Evolutionary conservation across 1,139 yeast genomes (phyloP).

Genomic region (Blastobotrys malaysiensis): DNA sequence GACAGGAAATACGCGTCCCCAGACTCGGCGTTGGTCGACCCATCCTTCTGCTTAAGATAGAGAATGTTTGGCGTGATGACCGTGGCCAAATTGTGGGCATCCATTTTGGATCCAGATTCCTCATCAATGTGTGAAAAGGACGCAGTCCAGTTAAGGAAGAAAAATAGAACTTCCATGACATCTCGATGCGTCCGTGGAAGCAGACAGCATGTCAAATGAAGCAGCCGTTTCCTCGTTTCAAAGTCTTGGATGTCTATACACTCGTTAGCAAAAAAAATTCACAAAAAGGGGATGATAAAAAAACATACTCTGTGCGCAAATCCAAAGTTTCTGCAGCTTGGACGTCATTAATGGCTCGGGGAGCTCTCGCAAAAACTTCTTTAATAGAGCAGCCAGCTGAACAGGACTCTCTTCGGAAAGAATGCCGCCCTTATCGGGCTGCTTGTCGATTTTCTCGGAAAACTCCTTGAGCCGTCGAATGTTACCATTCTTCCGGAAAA

Average conservation of each 20-base stretch:
- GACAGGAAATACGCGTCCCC: constrained; percentile 85
- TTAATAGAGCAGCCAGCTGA: constrained; percentile 88
- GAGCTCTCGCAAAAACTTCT: constrained; percentile 84
- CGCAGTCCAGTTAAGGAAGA: constrained; percentile 92
- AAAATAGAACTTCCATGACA: constrained; percentile 76
- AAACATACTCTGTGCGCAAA: constrained; percentile 52
- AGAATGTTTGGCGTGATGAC: constrained; percentile 92
- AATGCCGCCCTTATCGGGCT: constrained; percentile 69
- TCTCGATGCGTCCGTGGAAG: constrained; percentile 81
- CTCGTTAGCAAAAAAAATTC: constrained; percentile 1
- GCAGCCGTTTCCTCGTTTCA: constrained; percentile 47
- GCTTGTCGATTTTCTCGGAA: constrained; percentile 66
- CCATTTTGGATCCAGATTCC: constrained; percentile 85
- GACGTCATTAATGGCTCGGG: constrained; percentile 88
- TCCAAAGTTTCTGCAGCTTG: constrained; percentile 73
- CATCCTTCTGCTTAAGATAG: constrained; percentile 36
- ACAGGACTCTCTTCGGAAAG: constrained; percentile 77
- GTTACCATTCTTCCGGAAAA: constrained; percentile 94
- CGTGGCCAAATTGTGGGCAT: constrained; percentile 88
- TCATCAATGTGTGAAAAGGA: constrained; percentile 73
- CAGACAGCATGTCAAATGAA: constrained; percentile 71
- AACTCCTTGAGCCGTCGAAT: constrained; percentile 75
- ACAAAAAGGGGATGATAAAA: background rate
- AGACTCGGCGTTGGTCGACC: constrained; percentile 35
- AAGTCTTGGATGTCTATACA: constrained; percentile 38